phyloP scores from a whole-genome alignment of 352 stramenopile species.

The Aphanomyces invadans region DNA sequence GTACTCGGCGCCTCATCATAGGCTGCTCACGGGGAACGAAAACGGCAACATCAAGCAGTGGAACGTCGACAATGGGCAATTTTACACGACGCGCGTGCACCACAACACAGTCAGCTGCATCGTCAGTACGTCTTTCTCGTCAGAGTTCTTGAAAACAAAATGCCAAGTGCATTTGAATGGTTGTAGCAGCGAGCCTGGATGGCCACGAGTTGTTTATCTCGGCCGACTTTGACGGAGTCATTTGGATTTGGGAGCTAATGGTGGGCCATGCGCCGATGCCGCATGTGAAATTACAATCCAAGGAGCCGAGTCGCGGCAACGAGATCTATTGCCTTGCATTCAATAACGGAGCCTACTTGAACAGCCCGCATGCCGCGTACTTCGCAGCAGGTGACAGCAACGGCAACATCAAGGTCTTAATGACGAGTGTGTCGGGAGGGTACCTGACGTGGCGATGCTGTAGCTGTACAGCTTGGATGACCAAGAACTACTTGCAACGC shows the following conservation, averaged over 20 bases:
- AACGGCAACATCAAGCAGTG: constrained; percentile 50
- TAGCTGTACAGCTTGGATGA: constrained; percentile 55
- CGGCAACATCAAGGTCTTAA: constrained; percentile 45
- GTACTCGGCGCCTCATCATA: constrained; percentile 39
- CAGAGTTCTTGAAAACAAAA: no score
- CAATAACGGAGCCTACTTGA: constrained; percentile 41
- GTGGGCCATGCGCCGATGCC: neutral
- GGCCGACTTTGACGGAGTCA: constrained; percentile 37
- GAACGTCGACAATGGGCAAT: constrained; percentile 54
- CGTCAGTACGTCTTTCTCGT: constrained; percentile 29
- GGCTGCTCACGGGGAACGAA: constrained; percentile 57
- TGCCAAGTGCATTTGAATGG: no score
- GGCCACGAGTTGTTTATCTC: constrained; percentile 53
- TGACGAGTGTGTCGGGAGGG: no score
- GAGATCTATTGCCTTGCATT: constrained; percentile 50
- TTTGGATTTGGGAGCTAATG: constrained; percentile 47
- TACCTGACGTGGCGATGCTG: neutral
- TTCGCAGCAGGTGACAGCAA: constrained; percentile 46
- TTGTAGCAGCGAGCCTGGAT: constrained; percentile 38
- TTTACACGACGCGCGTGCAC: constrained; percentile 26
- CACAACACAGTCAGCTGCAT: constrained; percentile 45
- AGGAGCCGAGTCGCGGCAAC: constrained; percentile 28
- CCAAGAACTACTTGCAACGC: constrained; percentile 33
- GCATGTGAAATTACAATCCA: constrained; percentile 19
- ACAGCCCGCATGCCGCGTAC: constrained; percentile 39